Evolutionary conservation across 2,329 filamentous ascomycete species (phyloP), one percentile per base, ranked within the genome.

Genomic region (Fusarium redolens): DNA sequence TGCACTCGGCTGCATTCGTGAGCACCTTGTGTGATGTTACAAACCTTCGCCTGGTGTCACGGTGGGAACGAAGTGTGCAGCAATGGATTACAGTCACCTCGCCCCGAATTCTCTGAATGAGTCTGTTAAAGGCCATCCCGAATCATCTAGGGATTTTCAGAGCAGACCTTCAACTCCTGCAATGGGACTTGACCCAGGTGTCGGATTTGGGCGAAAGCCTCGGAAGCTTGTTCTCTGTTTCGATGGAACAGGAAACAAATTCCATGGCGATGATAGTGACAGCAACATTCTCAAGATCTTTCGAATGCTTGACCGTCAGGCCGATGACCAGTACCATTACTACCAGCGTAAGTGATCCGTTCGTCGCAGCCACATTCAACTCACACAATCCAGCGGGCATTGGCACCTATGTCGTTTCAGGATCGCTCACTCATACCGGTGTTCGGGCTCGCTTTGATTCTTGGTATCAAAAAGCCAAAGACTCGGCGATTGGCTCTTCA

Each of bases 401-500:
- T 71, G 92, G 92, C 18, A 94, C 92, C 0, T 94, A 94, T 75
- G 87, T 93, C 35, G 86, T 91, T 3, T 89, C 90, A 0, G 86
- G 84, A 15, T 88, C 86, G 13, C 82, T 92, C 47, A 88, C 87
- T 3, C 88, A 89, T 72, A 92, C 88, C 1, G 86, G 89, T 15
- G 76, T 85, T 1, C 79, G 86, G 28, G 87, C 89, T 11, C 87
- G 89, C 18, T 75, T 93, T 63, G 87, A 87, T 69, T 91, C 90
- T 13, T 93, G 90, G 89, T 92, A 91, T 77, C 82, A 86, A 47
- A 93, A 93, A 75, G 90, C 92, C 67, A 94, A 94, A 74, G 93
- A 96, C 80, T 93, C 92, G 6, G 93, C 93, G 14, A 82, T 97
- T 68, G 94, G 94, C 3, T 92, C 92, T 1, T 94, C 92, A 0